A percentile compares a stretch with the other conserved stretches of the same genome.
phyloP scores from a whole-genome alignment of 495 filamentous ascomycete genomes.

The Penicilliopsis zonata region DNA sequence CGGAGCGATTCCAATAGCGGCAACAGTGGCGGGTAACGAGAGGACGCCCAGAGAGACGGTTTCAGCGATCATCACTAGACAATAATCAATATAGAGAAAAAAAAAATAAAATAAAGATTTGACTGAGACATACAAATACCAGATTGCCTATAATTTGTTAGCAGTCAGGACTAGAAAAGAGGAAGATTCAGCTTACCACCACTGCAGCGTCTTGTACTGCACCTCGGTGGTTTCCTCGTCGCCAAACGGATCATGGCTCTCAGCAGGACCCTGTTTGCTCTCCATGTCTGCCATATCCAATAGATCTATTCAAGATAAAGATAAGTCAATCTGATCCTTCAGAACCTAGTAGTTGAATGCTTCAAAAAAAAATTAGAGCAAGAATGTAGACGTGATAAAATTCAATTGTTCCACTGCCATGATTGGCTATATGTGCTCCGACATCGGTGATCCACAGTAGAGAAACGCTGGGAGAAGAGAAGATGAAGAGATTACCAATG shows the following conservation, averaged over 20 bases:
- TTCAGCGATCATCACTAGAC: constrained; percentile 42
- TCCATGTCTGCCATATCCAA: neutral
- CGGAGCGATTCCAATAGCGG: constrained; percentile 41
- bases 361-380: too few relatives aligned
- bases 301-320: too few relatives aligned
- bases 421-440: too few relatives aligned
- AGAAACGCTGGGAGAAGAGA: too few relatives aligned
- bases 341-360: too few relatives aligned
- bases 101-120: neutral
- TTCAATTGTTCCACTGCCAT: too few relatives aligned
- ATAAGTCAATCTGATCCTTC: too few relatives aligned
- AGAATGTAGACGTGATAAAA: too few relatives aligned
- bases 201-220: constrained; percentile 13
- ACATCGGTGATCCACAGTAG: too few relatives aligned
- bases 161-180: too few relatives aligned
- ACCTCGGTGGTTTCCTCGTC: constrained; percentile 9
- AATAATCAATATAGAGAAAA: constrained; percentile 1
- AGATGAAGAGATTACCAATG: too few relatives aligned
- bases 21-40: constrained; percentile 42
- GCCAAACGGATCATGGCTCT: constrained; percentile 10
- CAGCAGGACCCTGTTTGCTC: neutral
- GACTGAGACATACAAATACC: constrained; percentile 6
- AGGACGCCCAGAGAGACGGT: constrained; percentile 50
- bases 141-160: constrained; percentile 6
- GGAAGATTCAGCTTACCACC: constrained; percentile 11